Evolutionary conservation across 148 eudicot genomes (phyloP), one percentile per base, ranked within the genome.

Genomic region (Chenopodium suecicum): DNA sequence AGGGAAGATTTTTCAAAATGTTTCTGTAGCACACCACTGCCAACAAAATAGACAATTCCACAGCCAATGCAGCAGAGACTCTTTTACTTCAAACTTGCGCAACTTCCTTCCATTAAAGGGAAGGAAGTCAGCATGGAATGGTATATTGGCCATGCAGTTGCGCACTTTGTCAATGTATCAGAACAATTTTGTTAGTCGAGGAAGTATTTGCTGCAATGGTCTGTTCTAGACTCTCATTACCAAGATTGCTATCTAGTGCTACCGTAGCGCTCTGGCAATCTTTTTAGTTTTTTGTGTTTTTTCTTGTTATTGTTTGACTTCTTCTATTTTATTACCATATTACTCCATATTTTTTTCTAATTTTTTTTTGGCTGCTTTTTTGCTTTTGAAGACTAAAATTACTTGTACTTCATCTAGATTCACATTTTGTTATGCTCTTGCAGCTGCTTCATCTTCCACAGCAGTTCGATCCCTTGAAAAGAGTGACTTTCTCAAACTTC

Each of bases 131-230:
- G 89, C 94, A 82, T 92, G 96, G 91, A 87, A 83, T 78, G 87
- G 84, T 83, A 85, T 78, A 88, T 86, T 87, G 79, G 78, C 97
- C 94, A 91, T 90, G 92, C 94, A 85, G 76, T 82, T 91, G 85
- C 88, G 78, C 85, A 81, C 84, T 82, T 79, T 85, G 82, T 90
- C 95, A 80, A 86, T 90, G 79, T 80, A 82, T 73, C 87, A 70
- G 83, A 84, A 79, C 82, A 88, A 81, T 87, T 83, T 80, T 88
- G 79, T 88, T 88, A 88, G 87, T 81, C 93, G 85, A 82, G 78
- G 90, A 89, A 80, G 84, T 89, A 79, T 95, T 84, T 89, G 87
- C 87, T 95, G 97, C 94, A 90, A 93, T 78, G 98, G 98, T 95
- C 93, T 87, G 98, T 91, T 88, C 94, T 91, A 91, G 93, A 86